Evolutionary conservation across 129 eudicot species (phyloP), one percentile per base, ranked within the genome.

Genomic region (Apium graveolens): DNA sequence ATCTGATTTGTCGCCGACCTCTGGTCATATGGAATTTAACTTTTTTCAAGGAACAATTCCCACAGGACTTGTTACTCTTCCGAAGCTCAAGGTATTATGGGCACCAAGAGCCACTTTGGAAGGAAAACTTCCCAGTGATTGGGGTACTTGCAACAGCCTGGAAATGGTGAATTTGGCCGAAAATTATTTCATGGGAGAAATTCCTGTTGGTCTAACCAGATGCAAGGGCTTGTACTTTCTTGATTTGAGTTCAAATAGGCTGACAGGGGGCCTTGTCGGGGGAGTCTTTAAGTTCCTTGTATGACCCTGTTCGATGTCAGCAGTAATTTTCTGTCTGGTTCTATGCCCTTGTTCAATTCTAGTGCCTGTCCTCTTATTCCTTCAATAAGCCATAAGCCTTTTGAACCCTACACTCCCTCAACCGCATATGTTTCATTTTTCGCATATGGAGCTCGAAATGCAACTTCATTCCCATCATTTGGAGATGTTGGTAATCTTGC

Each of bases 101-200:
- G 97, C 91, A 6, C 98, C 98, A 2, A 84, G 96, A 83, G 89
- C 91, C 13, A 90, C 87, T 43, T 83, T 91, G 77, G 83, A 84
- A 76, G 97, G 98, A 26, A 76, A 74, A n/a, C 86, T 91, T 45
- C 91, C 96, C 3, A 70, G 76, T 57, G 81, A 78, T 69, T 94
- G 97, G 98, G 92, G 97, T 26, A 35, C 84, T 51, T 94, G 97
- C 72, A 77, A 55, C 73, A 90, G 81, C 77, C 82, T 94, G 76
- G 96, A 91, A 82, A 85, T 93, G 86, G 80, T 93, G 76, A 93
- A 91, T 63, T 79, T 93, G 84, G 95, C 88, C 31, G 88, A 86
- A 34, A 93, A 91, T 66, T 84, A 73, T 66, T 88, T 81, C 77
- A 76, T 72, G 1, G 98, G 96, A 51, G 85, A 78, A 80, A 88